Conservation (phyloP, 192 early-diverging fungal species). For the Coemansia sp. region DNA sequence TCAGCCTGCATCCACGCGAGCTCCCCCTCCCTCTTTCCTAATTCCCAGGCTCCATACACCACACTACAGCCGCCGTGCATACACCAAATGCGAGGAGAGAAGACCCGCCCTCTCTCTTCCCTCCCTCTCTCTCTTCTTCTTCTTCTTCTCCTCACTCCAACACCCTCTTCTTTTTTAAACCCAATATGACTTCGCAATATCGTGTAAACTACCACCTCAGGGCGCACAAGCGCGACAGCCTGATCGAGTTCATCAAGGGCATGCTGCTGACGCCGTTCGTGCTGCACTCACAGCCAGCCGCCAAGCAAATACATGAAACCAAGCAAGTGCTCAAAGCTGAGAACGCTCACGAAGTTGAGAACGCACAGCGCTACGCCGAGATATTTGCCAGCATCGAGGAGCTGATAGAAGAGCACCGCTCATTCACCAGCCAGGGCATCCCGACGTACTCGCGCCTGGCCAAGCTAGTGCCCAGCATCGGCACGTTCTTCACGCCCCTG, state of each 20-base stretch:
- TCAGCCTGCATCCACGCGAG: too few relatives aligned
- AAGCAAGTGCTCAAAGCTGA: too few relatives aligned
- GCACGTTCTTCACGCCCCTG: slow-evolving; percentile 84
- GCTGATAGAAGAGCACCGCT: slow-evolving; percentile 71
- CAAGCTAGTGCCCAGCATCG: slow-evolving; percentile 76
- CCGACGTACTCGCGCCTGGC: slow-evolving; percentile 73
- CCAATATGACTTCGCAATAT: slow-evolving; percentile 58
- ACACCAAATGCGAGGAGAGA: too few relatives aligned
- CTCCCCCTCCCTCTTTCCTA: too few relatives aligned
- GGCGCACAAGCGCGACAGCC: slow-evolving; percentile 87
- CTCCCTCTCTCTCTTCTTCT: neutral
- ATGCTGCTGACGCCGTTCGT: slow-evolving; percentile 87
- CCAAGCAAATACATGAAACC: neutral
- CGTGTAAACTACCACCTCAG: slow-evolving; percentile 61
- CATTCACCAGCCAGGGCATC: slow-evolving; percentile 12
- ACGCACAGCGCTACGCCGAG: slow-evolving; percentile 76
- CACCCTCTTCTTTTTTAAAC: neutral
- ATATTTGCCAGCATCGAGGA: slow-evolving; percentile 79
- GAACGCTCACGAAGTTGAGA: slow-evolving; percentile 23
- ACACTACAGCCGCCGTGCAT: too few relatives aligned
- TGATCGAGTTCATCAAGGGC: slow-evolving; percentile 93
- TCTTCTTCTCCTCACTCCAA: neutral
- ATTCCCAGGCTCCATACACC: neutral
- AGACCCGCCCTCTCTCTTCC: neutral
- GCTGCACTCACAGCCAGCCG: slow-evolving; percentile 66